A percentile compares a stretch with the other conserved stretches of the same genome.
Evolutionary conservation across 495 filamentous ascomycete species (phyloP).

Genomic region (Talaromyces nanjingensis): DNA sequence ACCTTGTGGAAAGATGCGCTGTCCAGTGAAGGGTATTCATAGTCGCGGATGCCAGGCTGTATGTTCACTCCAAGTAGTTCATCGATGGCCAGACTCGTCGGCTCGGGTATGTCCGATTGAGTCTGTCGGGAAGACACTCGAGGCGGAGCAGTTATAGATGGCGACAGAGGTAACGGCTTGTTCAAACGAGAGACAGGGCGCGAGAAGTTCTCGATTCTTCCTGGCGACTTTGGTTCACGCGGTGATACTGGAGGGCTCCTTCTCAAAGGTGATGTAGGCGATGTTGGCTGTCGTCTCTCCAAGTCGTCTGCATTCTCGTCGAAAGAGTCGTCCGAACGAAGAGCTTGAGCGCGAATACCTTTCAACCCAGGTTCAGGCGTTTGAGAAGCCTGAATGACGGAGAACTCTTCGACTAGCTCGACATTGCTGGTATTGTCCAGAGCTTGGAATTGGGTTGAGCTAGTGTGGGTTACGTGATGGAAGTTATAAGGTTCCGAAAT

Average conservation of each 20-base stretch:
- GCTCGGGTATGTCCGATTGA: slow-evolving; percentile 25
- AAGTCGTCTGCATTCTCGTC: slow-evolving; percentile 18
- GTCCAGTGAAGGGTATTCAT: slow-evolving; percentile 24
- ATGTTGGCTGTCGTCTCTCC: slow-evolving; percentile 14
- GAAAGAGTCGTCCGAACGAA: slow-evolving; percentile 53
- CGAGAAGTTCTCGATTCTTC: slow-evolving; percentile 43
- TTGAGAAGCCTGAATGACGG: slow-evolving; percentile 61
- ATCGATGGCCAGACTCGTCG: slow-evolving; percentile 37
- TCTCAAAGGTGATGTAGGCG: slow-evolving; percentile 10
- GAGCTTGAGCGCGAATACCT: slow-evolving; percentile 56
- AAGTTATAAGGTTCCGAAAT: slow-evolving; percentile 88
- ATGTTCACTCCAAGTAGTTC: slow-evolving; percentile 33
- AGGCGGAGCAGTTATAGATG: slow-evolving; percentile 24
- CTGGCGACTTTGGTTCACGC: slow-evolving; percentile 23
- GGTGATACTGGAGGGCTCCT: slow-evolving; percentile 20
- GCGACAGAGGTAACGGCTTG: slow-evolving; percentile 22
- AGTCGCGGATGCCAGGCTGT: slow-evolving; percentile 24
- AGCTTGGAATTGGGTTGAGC: slow-evolving; percentile 53
- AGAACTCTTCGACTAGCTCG: slow-evolving; percentile 61
- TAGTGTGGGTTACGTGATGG: slow-evolving; percentile 77
- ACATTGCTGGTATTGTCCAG: slow-evolving; percentile 49
- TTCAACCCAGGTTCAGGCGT: slow-evolving; percentile 51
- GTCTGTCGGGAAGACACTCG: slow-evolving; percentile 19
- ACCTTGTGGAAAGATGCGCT: slow-evolving; percentile 15
- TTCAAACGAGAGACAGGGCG: slow-evolving; percentile 36